Percentiles rank a stretch among this genome's conserved stretches.
phyloP scores from a whole-genome alignment of 148 eudicot species.

The Chenopodium suecicum region DNA sequence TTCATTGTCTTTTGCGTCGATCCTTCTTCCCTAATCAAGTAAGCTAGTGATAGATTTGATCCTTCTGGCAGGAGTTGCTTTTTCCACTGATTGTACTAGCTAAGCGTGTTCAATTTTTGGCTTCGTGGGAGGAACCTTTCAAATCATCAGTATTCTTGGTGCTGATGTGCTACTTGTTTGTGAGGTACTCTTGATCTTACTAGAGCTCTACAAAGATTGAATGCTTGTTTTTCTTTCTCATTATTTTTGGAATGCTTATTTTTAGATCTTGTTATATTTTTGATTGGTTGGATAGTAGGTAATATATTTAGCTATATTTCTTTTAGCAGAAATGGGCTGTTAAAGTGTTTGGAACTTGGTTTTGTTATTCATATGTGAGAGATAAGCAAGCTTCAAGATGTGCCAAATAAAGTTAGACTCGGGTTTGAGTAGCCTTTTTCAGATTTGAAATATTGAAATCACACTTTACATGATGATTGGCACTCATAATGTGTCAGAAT shows the following conservation, averaged over 20 bases:
- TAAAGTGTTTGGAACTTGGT: not conserved
- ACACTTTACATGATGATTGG: not conserved
- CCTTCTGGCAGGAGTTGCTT: slow-evolving; percentile 61
- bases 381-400: not conserved
- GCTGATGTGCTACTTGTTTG: slow-evolving; percentile 46
- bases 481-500: not conserved
- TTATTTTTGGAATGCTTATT: too few relatives aligned
- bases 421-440: not conserved
- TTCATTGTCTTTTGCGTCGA: not conserved
- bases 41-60: not conserved
- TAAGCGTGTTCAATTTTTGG: slow-evolving; percentile 45
- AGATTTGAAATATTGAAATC: not conserved
- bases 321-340: not conserved
- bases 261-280: not conserved
- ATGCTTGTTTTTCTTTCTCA: too few relatives aligned
- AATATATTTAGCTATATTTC: not conserved
- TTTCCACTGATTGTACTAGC: slow-evolving; percentile 46
- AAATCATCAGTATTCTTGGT: slow-evolving; percentile 58
- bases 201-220: too few relatives aligned
- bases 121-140: slow-evolving; percentile 74
- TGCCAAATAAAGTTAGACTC: not conserved
- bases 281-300: not conserved
- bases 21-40: not conserved
- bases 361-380: not conserved
- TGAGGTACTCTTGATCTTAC: slow-evolving; percentile 39